These are phyloP conservation scores for Leonotis leonurus DNA, from an alignment of 257 asterid species.

Conservation along the genomic window DNA sequence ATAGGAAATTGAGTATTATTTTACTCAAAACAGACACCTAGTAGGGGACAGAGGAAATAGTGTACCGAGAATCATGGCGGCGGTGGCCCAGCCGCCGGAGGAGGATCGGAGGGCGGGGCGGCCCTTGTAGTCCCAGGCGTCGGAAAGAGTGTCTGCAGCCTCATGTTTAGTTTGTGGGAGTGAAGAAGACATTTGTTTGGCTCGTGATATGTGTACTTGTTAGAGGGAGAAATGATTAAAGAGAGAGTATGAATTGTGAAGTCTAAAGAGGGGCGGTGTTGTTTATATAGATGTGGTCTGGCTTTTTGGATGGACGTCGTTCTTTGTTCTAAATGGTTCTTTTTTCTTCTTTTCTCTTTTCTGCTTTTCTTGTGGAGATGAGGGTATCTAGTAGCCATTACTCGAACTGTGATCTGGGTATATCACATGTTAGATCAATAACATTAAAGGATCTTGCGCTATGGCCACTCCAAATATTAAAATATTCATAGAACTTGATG, in stretches of 20 bases:
- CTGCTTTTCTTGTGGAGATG: too few relatives aligned
- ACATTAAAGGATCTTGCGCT: too few relatives aligned
- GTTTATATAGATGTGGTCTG: constrained; percentile 2
- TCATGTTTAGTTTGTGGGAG: constrained; percentile 54
- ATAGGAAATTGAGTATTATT: neutral
- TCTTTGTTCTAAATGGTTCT: neutral
- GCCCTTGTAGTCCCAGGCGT: constrained; percentile 86
- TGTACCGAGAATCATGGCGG: constrained; percentile 77
- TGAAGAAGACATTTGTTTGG: constrained; percentile 33
- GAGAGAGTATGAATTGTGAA: neutral
- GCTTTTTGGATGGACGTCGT: neutral
- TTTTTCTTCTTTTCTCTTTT: too few relatives aligned
- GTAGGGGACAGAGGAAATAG: too few relatives aligned
- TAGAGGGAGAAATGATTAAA: neutral
- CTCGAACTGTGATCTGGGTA: neutral
- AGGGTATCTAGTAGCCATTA: neutral
- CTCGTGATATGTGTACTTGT: constrained; percentile 16
- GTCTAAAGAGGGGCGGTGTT: neutral
- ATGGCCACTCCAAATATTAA: too few relatives aligned
- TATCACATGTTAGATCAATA: too few relatives aligned
- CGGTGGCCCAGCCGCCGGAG: constrained; percentile 76
- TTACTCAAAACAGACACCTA: too few relatives aligned
- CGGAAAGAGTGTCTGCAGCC: constrained; percentile 46
- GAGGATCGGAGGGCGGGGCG: constrained; percentile 50
- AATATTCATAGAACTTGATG: too few relatives aligned